Conservation (phyloP, 2,329 filamentous ascomycete genomes). For the Verticillium nonalfalfae region DNA sequence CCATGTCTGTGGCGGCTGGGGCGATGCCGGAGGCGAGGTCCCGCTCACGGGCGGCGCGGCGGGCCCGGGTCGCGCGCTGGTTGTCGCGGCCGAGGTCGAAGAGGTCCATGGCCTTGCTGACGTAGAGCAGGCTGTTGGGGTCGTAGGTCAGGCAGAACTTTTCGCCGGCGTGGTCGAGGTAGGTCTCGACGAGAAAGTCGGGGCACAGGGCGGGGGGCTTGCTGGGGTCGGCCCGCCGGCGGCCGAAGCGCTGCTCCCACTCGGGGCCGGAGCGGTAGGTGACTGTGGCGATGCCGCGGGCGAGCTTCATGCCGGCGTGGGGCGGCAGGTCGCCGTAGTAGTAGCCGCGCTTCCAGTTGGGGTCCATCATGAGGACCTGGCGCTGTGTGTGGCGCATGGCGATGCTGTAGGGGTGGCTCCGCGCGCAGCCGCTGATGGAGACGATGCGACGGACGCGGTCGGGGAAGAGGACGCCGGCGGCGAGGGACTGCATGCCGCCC, state of each 20-base stretch:
- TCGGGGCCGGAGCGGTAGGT: slow-evolving; percentile 95
- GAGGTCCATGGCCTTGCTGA: slow-evolving; percentile 98
- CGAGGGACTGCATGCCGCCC: slow-evolving; percentile 97
- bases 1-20: slow-evolving; percentile 29
- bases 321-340: slow-evolving; percentile 87
- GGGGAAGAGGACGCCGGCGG: slow-evolving; percentile 77
- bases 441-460: slow-evolving; percentile 76
- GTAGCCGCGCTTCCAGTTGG: slow-evolving; percentile 91
- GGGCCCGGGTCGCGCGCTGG: slow-evolving; percentile 54
- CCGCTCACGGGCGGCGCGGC: slow-evolving; percentile 55
- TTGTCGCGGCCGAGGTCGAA: slow-evolving; percentile 80
- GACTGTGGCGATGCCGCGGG: slow-evolving; percentile 93
- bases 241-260: slow-evolving; percentile 93
- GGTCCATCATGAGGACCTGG: slow-evolving; percentile 98
- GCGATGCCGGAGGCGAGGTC: slow-evolving; percentile 45
- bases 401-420: slow-evolving; percentile 95
- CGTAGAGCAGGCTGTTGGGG: slow-evolving; percentile 89
- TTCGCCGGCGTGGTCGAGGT: slow-evolving; percentile 94
- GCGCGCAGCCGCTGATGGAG: slow-evolving; percentile 86
- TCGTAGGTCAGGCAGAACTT: slow-evolving; percentile 98
- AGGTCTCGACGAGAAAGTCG: slow-evolving; percentile 96
- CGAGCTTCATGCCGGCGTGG: slow-evolving; percentile 95
- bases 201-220: slow-evolving; percentile 92
- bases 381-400: slow-evolving; percentile 97
- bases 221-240: slow-evolving; percentile 75